Evolutionary conservation across 2,329 filamentous ascomycete species (phyloP).

Genomic region (Knufia fluminis): DNA sequence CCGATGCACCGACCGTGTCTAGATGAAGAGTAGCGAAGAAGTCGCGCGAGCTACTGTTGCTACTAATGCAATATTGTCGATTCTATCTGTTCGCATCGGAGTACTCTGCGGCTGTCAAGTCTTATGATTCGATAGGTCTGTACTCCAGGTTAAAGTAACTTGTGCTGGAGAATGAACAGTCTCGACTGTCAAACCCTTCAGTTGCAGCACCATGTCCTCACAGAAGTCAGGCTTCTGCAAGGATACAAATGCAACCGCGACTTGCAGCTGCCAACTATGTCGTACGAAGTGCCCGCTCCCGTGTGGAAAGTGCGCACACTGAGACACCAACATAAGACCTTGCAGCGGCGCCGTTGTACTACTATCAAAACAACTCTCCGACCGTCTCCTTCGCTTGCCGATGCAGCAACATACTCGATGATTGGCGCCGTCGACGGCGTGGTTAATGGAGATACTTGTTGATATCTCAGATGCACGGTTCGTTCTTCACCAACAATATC

Average conservation of each 20-base stretch:
- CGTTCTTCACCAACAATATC: not conserved
- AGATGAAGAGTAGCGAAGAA: not conserved
- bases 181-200: not conserved
- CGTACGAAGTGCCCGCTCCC: not conserved
- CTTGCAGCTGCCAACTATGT: not conserved
- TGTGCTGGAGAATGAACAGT: not conserved
- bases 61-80: constrained; percentile 3
- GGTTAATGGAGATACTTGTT: too few relatives aligned
- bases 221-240: not conserved
- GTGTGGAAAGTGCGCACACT: not conserved
- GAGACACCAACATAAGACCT: not conserved
- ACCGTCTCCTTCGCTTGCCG: not conserved
- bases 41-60: not conserved
- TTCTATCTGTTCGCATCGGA: not conserved
- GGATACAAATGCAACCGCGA: not conserved
- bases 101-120: not conserved
- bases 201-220: not conserved
- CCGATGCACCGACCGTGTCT: constrained; percentile 6
- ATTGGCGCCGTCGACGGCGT: too few relatives aligned
- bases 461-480: not conserved
- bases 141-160: not conserved
- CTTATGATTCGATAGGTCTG: not conserved
- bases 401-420: not conserved
- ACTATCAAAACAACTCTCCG: not conserved
- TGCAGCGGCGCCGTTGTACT: not conserved